A percentile compares a stretch with the other conserved stretches of the same genome.
Conservation (phyloP, 768 basidiomycete genomes). For the Tylopilus sp. region DNA sequence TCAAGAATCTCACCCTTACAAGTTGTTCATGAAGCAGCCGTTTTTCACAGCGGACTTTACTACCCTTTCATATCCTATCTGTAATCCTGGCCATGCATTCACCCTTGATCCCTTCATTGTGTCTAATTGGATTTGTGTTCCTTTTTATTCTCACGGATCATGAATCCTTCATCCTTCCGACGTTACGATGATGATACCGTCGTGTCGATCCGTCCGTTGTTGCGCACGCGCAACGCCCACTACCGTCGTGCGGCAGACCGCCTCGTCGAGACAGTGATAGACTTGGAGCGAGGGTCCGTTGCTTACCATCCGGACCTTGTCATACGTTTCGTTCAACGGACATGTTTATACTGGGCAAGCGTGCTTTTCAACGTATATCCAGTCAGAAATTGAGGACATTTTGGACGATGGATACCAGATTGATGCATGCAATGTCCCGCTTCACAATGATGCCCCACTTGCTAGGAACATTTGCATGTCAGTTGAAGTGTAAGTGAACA, state of each 20-base stretch:
- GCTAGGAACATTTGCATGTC: too few relatives aligned
- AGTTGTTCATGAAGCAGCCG: conserved; percentile 36
- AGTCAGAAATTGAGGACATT: neutral
- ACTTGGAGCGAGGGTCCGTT: neutral
- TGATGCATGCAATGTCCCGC: too few relatives aligned
- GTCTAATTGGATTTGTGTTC: conserved; percentile 21
- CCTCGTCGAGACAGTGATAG: conserved; percentile 1
- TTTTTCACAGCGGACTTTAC: neutral
- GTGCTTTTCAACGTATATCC: conserved; percentile 3
- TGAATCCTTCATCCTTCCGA: neutral
- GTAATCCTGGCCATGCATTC: conserved; percentile 4
- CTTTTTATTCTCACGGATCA: conserved; percentile 6
- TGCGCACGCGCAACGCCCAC: neutral
- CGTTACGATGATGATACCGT: neutral
- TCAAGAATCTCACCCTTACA: conserved; percentile 71
- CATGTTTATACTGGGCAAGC: conserved; percentile 10
- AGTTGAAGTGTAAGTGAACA: too few relatives aligned
- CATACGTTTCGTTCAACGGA: conserved; percentile 11
- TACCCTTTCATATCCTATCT: conserved; percentile 1
- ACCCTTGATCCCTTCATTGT: conserved; percentile 8
- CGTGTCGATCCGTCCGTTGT: neutral
- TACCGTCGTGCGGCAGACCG: neutral
- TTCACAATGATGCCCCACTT: too few relatives aligned
- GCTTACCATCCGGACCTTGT: conserved; percentile 9
- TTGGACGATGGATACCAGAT: too few relatives aligned